Evolutionary conservation across 2,329 filamentous ascomycete species (phyloP), one percentile per base, ranked within the genome.

Genomic region (Penicillium sp.): DNA sequence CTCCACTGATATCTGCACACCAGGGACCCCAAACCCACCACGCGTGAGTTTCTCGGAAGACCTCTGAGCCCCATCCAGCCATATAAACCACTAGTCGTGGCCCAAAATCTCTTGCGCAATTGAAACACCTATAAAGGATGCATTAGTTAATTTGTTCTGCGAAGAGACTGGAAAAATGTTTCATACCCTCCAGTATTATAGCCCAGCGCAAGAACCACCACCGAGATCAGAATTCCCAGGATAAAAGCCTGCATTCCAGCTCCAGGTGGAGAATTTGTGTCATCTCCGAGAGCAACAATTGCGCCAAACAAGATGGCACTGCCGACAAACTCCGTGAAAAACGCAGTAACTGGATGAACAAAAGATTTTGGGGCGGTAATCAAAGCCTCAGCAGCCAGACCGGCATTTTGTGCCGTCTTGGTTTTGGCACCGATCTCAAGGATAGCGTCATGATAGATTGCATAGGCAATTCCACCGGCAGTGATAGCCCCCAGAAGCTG

Each of bases 191-290:
- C 74, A 3, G 72, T 75, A 42, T 75, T 75, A 59, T 71, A 75
- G 0, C 71, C 72, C 14, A 77, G 62, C 4, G 55, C 52, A 55
- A 66, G 54, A 23, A 57, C 50, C 13, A 64, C 23, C 23, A 64
- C 50, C 3, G 50, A 57, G 45, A 64, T 63, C 3, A 66, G 21
- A 29, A 66, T 54, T 1, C 62, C 63, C 10, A 63, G 33, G 6
- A 64, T 53, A 25, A 77, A 75, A 0, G 73, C 68, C 29, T 73
- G 69, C 75, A 75, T 76, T 57, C 75, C 74, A 10, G 76, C 76
- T 1, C 77, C 77, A 1, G 77, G 78, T 2, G 78, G 77, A 0
- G 75, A 72, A 54, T 80, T 80, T 11, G 69, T 69, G 43, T 79
- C 75, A 50, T 80, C 78, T 16, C 77, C 73, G 43, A 77, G 55